Conservation (phyloP, 352 stramenopile genomes). For the Globisporangium uncinulatum region DNA sequence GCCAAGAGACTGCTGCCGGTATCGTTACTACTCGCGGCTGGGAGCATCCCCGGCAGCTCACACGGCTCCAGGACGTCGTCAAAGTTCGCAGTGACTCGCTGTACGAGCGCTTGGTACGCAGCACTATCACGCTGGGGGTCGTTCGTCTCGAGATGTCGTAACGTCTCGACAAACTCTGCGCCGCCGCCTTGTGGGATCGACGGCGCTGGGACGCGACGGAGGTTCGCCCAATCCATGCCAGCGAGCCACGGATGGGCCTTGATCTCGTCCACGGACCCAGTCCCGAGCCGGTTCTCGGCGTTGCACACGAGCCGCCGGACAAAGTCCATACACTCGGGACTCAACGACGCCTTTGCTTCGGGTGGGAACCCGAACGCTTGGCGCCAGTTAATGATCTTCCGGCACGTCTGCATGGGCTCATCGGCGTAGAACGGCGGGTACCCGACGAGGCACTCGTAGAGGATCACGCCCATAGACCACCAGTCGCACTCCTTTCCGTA, state of each 20-base stretch:
- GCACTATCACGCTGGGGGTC: conserved; percentile 27
- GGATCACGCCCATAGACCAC: conserved; percentile 98
- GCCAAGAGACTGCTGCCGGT: background rate
- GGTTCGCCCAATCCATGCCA: conserved; percentile 85
- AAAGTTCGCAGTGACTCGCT: conserved; percentile 92
- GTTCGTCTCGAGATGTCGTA: conserved; percentile 83
- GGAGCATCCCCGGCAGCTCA: conserved; percentile 20
- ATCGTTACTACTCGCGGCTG: background rate
- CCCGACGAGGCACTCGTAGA: conserved; percentile 97
- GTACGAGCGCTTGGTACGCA: conserved; percentile 81
- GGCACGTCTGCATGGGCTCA: conserved; percentile 92
- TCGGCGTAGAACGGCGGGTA: conserved; percentile 98
- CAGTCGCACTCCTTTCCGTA: conserved; percentile 93
- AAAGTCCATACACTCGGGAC: conserved; percentile 82
- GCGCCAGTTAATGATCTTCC: conserved; percentile 85
- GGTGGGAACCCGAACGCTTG: conserved; percentile 64
- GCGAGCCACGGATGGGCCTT: conserved; percentile 95
- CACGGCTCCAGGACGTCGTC: conserved; percentile 91
- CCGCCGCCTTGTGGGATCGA: conserved; percentile 77
- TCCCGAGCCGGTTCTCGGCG: conserved; percentile 89
- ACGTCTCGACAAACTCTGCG: conserved; percentile 83
- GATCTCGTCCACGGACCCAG: conserved; percentile 90
- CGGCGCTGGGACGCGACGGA: conserved; percentile 73
- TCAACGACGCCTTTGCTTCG: conserved; percentile 37
- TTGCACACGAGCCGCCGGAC: conserved; percentile 87